phyloP scores from a whole-genome alignment of 2,329 filamentous ascomycete genomes.

The Pseudogymnoascus sp. region DNA sequence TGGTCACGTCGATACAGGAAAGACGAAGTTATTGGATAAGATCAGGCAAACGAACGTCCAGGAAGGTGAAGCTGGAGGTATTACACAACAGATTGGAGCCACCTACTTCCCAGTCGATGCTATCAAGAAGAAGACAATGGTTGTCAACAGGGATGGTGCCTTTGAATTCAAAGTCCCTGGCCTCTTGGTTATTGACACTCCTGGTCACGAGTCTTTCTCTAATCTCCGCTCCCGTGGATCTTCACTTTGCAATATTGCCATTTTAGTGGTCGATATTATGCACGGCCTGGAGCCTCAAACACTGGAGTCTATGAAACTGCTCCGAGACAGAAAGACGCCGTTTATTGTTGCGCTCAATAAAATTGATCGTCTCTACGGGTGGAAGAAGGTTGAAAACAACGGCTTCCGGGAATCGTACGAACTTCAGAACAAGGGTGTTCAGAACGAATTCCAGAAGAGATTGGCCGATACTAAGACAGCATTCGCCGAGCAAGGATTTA shows the following conservation, averaged over 20 bases:
- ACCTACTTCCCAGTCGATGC: slow-evolving; percentile 98
- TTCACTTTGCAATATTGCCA: slow-evolving; percentile 98
- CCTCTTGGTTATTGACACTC: slow-evolving; percentile 93
- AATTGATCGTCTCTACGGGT: slow-evolving; percentile 97
- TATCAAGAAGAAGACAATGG: slow-evolving; percentile 82
- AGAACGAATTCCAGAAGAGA: slow-evolving; percentile 89
- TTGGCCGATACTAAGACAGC: slow-evolving; percentile 87
- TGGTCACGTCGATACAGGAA: slow-evolving; percentile 98
- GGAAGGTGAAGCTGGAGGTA: slow-evolving; percentile 97
- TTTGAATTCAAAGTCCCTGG: slow-evolving; percentile 98
- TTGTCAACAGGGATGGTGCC: slow-evolving; percentile 81
- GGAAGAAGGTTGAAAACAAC: slow-evolving; percentile 98
- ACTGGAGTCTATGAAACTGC: slow-evolving; percentile 89
- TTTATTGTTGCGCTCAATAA: slow-evolving; percentile 99
- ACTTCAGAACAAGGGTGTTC: slow-evolving; percentile 84
- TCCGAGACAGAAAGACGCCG: slow-evolving; percentile 88
- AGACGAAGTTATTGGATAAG: slow-evolving; percentile 99
- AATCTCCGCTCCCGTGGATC: slow-evolving; percentile 95
- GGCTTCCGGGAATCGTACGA: slow-evolving; percentile 89
- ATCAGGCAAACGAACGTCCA: slow-evolving; percentile 98
- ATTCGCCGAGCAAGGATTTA: slow-evolving; percentile 95
- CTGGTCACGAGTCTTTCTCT: slow-evolving; percentile 99
- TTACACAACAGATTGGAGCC: slow-evolving; percentile 98
- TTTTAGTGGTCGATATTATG: slow-evolving; percentile 99
- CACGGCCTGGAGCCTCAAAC: slow-evolving; percentile 97